Evolutionary conservation across 2,329 filamentous ascomycete species (phyloP).

Genomic region (Venturia asperata): DNA sequence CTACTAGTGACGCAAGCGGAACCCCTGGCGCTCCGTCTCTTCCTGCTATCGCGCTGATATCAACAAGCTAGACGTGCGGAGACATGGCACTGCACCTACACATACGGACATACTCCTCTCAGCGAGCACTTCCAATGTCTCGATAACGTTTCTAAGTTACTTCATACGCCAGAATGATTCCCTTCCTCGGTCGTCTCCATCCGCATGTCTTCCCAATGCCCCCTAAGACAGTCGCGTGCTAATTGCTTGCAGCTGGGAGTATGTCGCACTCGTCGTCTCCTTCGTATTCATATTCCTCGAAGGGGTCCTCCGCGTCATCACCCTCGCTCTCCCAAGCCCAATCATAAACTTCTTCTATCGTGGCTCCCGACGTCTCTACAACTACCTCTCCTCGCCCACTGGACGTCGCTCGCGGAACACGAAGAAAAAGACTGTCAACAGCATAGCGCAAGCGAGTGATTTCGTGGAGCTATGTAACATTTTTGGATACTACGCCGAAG

Average conservation of each 20-base stretch:
- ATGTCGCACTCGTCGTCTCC: slow-evolving; percentile 76
- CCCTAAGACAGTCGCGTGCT: not conserved
- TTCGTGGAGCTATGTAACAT: slow-evolving; percentile 90
- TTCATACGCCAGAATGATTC: slow-evolving; percentile 43
- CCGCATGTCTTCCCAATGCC: slow-evolving; percentile 24
- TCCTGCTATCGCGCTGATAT: not conserved
- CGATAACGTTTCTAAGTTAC: not conserved
- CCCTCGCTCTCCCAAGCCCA: slow-evolving; percentile 74
- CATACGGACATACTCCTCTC: not conserved
- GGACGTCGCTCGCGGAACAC: slow-evolving; percentile 60
- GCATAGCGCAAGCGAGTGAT: slow-evolving; percentile 78
- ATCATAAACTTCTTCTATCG: slow-evolving; percentile 78
- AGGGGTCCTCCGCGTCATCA: slow-evolving; percentile 74
- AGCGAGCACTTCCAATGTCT: not conserved
- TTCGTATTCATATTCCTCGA: slow-evolving; percentile 78
- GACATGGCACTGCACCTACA: not conserved
- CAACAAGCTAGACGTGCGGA: slow-evolving; percentile 1
- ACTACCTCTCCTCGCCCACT: slow-evolving; percentile 64
- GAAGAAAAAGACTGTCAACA: slow-evolving; percentile 66
- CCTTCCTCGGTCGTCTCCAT: slow-evolving; percentile 55
- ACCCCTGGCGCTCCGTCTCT: not conserved
- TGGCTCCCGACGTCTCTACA: slow-evolving; percentile 75
- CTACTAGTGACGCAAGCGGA: not conserved
- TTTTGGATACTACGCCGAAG: slow-evolving; percentile 88
- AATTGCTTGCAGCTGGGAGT: slow-evolving; percentile 52